These are phyloP conservation scores for Hygrocybe coccinea DNA, from an alignment of 768 basidiomycete genomes.

Conservation along the genomic window DNA sequence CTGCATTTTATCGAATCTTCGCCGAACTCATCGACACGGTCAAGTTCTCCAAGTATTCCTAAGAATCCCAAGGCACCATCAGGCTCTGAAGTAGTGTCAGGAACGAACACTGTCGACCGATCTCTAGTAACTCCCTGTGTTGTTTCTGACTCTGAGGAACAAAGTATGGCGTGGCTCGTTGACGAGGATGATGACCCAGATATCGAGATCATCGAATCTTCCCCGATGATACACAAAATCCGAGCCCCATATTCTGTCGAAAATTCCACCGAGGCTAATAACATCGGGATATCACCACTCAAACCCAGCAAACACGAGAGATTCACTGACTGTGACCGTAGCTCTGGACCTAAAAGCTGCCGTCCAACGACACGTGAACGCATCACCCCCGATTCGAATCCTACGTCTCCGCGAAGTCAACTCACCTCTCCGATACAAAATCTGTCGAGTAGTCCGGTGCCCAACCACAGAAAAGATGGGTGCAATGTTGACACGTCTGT, in stretches of 20 bases:
- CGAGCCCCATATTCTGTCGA: background rate
- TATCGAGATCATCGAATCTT: constrained; percentile 50
- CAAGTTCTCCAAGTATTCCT: background rate
- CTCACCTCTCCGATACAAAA: constrained; percentile 14
- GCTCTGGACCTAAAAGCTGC: background rate
- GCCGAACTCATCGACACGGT: background rate
- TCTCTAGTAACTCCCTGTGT: background rate
- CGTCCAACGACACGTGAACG: background rate
- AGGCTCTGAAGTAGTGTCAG: background rate
- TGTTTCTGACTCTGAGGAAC: constrained; percentile 25
- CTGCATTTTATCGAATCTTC: constrained; percentile 2
- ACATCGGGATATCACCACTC: no score
- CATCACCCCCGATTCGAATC: background rate
- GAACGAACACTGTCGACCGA: background rate
- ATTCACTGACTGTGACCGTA: background rate
- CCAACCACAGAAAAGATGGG: background rate
- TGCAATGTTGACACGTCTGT: background rate
- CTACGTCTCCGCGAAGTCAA: no score
- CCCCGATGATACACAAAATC: constrained; percentile 30
- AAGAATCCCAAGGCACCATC: background rate
- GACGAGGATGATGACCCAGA: constrained; percentile 58
- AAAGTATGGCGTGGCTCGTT: constrained; percentile 60
- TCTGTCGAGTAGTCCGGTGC: constrained; percentile 1
- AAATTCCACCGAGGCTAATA: no score
- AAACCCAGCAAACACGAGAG: background rate